Percentiles rank a stretch among this genome's conserved stretches.
These are phyloP conservation scores for Noccaea bulbosa DNA, from an alignment of 345 rosid species.

Conservation along the genomic window DNA sequence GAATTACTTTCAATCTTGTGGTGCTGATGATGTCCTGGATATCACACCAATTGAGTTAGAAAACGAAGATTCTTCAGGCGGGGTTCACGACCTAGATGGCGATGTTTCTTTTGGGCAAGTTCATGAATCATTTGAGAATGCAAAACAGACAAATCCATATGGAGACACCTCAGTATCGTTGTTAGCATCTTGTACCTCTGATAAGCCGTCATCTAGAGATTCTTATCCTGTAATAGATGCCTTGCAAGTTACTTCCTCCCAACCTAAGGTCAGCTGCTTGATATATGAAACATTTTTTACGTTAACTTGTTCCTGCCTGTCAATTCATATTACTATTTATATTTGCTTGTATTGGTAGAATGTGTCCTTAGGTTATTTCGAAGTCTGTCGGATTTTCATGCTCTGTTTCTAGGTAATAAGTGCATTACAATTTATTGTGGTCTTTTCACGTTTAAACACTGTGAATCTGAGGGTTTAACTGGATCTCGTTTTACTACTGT, in stretches of 20 bases:
- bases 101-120: too few species aligned
- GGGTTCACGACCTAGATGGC: conserved; percentile 35
- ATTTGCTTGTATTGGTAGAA: conserved; percentile 25
- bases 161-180: conserved; percentile 47
- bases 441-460: conserved; percentile 22
- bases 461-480: conserved; percentile 19
- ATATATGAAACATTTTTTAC: conserved; percentile 3
- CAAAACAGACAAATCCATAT: conserved; percentile 25
- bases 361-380: background rate
- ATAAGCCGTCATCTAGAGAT: conserved; percentile 34
- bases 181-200: conserved; percentile 39
- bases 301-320: background rate
- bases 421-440: conserved; percentile 20
- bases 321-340: background rate
- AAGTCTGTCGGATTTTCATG: conserved; percentile 12
- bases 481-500: background rate
- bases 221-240: conserved; percentile 43
- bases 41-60: conserved; percentile 49
- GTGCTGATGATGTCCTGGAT: conserved; percentile 48
- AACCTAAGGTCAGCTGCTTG: conserved; percentile 60
- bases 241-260: conserved; percentile 42
- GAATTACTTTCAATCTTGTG: conserved; percentile 46
- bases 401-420: conserved; percentile 16
- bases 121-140: conserved; percentile 32
- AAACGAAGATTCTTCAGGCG: conserved; percentile 44